Base-by-base conservation (phyloP, 2,329 filamentous ascomycete species). In the Arthrobotrys sinensis region DNA sequence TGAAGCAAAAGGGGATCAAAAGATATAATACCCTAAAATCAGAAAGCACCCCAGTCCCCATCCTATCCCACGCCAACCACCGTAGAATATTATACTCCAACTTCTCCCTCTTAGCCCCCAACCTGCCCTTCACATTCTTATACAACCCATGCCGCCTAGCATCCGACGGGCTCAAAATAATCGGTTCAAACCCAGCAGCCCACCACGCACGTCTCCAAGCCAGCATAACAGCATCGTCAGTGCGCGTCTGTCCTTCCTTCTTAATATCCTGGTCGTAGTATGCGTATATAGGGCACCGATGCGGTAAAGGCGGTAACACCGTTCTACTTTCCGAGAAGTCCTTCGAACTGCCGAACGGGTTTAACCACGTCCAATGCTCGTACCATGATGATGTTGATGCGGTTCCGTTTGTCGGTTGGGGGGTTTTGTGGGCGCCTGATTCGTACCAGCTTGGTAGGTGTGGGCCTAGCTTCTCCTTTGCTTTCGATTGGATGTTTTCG, bases 191-290 rank as follows among this genome's bases (percentile, higher is more conserved):
- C 10, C 95, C 96, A 82, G 96, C 90, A 0, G 94, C 93, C 93
- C 93, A 98, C 94, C 95, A 98, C 1, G 95, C 94, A 53, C 93
- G 89, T 77, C 94, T 89, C 96, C 96, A 98, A 66, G 92, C 91
- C 72, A 97, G 86, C 60, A 98, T 87, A 76, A 98, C 85, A 75
- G 91, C 89, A 55, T 78, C 67, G 82, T 91, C 91, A 83, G 97
- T 93, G 63, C 89, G 88, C 16, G 88, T 88, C 60, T 88, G 87
- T 36, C 91, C 88, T 84, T 91, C 91, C 81, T 87, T 87, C 78
- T 88, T 85, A 16, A 87, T 84, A 3, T 89, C 89, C 10, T 89
- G 86, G 82, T 97, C 93, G 83, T 97, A 97, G 84, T 95, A 98
- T 80, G 94, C 97, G 85, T 97, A 98, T 68, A 98, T 90, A 0